Conservation (phyloP, 2,329 filamentous ascomycete species). For the Calycina herbarum region DNA sequence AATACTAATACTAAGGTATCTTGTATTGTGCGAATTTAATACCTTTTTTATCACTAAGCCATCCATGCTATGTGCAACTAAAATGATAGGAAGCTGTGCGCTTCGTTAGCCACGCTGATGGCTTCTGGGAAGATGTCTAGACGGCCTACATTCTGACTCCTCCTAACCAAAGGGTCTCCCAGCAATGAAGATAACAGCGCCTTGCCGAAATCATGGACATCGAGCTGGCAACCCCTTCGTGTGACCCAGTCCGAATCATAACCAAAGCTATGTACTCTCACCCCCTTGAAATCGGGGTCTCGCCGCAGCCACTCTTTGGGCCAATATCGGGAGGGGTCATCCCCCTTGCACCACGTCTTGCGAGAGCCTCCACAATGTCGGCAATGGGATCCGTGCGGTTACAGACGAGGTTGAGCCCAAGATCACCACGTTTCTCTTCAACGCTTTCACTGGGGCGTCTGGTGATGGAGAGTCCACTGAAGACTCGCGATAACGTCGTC, state of each 20-base stretch:
- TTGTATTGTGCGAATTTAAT: background rate
- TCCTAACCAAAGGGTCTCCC: background rate
- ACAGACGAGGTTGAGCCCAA: too few species aligned
- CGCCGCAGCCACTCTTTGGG: slow-evolving; percentile 38
- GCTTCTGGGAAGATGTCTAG: background rate
- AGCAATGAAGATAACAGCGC: slow-evolving; percentile 35
- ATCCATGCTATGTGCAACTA: slow-evolving; percentile 49
- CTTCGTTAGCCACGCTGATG: background rate
- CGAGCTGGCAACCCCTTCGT: slow-evolving; percentile 11
- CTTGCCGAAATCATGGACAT: slow-evolving; percentile 38
- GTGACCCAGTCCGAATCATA: slow-evolving; percentile 38
- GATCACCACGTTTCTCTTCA: too few species aligned
- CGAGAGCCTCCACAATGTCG: slow-evolving; percentile 35
- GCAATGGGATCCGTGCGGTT: too few species aligned
- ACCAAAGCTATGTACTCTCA: slow-evolving; percentile 39
- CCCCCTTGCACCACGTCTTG: slow-evolving; percentile 39
- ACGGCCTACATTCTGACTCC: background rate
- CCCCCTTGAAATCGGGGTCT: slow-evolving; percentile 36
- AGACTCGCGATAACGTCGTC: too few species aligned
- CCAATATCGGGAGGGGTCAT: slow-evolving; percentile 34
- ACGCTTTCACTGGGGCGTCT: too few species aligned
- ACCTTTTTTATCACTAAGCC: slow-evolving; percentile 39
- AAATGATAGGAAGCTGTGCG: slow-evolving; percentile 38
- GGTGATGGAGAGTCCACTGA: too few species aligned
- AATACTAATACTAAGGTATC: too few species aligned